Conservation (phyloP, 768 basidiomycete genomes). For the Tylopilus rubrobrunneus region DNA sequence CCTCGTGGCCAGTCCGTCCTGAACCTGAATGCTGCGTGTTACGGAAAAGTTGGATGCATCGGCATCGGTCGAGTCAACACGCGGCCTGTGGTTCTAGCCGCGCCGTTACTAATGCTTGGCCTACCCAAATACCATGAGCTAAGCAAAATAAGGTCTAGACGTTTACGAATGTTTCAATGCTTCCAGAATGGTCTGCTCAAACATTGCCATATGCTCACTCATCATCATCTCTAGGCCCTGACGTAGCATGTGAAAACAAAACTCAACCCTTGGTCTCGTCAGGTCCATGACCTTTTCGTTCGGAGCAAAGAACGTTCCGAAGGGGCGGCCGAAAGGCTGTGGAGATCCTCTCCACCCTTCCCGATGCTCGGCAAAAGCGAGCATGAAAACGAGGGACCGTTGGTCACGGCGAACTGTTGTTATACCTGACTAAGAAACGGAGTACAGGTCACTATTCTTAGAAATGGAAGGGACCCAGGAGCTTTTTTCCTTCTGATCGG, state of each 20-base stretch:
- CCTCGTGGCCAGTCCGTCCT: not conserved
- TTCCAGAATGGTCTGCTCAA: not conserved
- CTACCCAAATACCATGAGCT: not conserved
- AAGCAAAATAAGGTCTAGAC: not conserved
- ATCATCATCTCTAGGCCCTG: not conserved
- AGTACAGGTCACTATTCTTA: not conserved
- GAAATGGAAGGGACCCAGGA: not conserved
- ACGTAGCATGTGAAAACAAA: not conserved
- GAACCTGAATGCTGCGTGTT: not conserved
- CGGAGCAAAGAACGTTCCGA: not conserved
- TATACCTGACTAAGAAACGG: not conserved
- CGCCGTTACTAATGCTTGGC: not conserved
- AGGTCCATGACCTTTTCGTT: not conserved
- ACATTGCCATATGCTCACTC: not conserved
- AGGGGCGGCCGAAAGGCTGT: not conserved
- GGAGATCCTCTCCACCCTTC: not conserved
- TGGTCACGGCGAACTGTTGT: not conserved
- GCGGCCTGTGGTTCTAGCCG: conserved; percentile 2
- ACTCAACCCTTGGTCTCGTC: not conserved
- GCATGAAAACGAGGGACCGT: not conserved
- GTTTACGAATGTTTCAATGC: not conserved
- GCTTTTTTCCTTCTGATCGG: not conserved
- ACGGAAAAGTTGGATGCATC: not conserved
- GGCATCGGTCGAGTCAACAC: not conserved
- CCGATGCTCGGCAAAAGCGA: not conserved